Evolutionary conservation across 2,329 filamentous ascomycete species (phyloP).

Genomic region (Lasiodiplodia citricola): DNA sequence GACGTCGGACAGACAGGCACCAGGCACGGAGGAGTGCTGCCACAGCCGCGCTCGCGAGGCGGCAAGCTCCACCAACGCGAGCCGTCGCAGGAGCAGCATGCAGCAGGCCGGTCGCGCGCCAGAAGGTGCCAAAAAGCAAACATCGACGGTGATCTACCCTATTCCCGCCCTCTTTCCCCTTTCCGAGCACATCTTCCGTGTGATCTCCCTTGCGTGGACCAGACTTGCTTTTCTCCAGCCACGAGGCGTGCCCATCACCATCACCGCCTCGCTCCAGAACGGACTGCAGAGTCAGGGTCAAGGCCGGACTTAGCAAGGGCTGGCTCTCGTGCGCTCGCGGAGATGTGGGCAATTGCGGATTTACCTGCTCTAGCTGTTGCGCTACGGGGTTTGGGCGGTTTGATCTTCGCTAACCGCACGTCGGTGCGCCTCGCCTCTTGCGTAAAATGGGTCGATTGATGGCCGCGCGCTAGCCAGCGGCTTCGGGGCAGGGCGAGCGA

Average conservation of each 20-base stretch:
- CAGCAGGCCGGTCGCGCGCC: background rate
- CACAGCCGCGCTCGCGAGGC: background rate
- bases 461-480: conserved; percentile 8
- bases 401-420: conserved; percentile 24
- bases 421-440: conserved; percentile 19
- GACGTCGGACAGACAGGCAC: conserved; percentile 9
- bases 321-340: conserved; percentile 9
- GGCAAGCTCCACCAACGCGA: conserved; percentile 19
- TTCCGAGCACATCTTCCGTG: conserved; percentile 17
- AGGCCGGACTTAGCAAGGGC: background rate
- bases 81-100: conserved; percentile 10
- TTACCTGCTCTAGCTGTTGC: conserved; percentile 17
- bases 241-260: conserved; percentile 19
- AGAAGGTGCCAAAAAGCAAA: conserved; percentile 7
- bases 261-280: conserved; percentile 4
- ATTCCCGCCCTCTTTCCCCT: conserved; percentile 9
- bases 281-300: conserved; percentile 10
- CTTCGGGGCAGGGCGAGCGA: background rate
- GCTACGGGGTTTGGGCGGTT: conserved; percentile 8
- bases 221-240: conserved; percentile 16
- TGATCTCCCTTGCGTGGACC: conserved; percentile 8
- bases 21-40: conserved; percentile 12
- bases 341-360: conserved; percentile 8
- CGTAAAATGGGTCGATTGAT: conserved; percentile 1
- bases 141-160: conserved; percentile 10